Conservation (phyloP, 257 asterid species). For the Solanum megistacrolobum region DNA sequence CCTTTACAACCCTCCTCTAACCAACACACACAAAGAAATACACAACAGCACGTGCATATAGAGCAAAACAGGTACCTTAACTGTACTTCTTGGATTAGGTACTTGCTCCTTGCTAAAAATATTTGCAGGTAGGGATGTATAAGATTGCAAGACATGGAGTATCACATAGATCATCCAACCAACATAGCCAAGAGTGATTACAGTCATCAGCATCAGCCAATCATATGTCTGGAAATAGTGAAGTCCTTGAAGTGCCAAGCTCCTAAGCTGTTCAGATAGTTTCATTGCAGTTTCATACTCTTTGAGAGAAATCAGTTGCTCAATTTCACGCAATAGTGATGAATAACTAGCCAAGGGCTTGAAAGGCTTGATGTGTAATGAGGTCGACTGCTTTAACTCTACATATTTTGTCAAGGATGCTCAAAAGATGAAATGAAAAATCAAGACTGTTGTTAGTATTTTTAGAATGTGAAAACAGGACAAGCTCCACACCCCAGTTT, state of each 20-base stretch:
- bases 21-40: not conserved
- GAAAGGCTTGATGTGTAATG: slow-evolving; percentile 77
- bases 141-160: slow-evolving; percentile 77
- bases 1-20: not conserved
- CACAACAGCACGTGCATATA: not conserved
- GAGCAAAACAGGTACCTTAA: slow-evolving; percentile 37
- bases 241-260: slow-evolving; percentile 81
- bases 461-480: not conserved
- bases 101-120: slow-evolving; percentile 34
- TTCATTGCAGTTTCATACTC: slow-evolving; percentile 63
- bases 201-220: slow-evolving; percentile 91
- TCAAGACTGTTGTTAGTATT: not conserved
- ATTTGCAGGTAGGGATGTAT: slow-evolving; percentile 53
- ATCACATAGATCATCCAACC: slow-evolving; percentile 93
- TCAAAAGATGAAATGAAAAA: not conserved
- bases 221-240: slow-evolving; percentile 93
- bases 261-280: slow-evolving; percentile 69
- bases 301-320: slow-evolving; percentile 39
- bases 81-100: slow-evolving; percentile 24
- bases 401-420: slow-evolving; percentile 41
- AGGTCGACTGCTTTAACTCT: slow-evolving; percentile 65
- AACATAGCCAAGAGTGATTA: slow-evolving; percentile 80
- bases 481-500: not conserved
- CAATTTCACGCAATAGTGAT: slow-evolving; percentile 48
- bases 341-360: slow-evolving; percentile 53